Percentiles rank a stretch among this genome's conserved stretches.
These are phyloP conservation scores for Solanum paucissectum DNA, from an alignment of 257 asterid species.

Conservation along the genomic window DNA sequence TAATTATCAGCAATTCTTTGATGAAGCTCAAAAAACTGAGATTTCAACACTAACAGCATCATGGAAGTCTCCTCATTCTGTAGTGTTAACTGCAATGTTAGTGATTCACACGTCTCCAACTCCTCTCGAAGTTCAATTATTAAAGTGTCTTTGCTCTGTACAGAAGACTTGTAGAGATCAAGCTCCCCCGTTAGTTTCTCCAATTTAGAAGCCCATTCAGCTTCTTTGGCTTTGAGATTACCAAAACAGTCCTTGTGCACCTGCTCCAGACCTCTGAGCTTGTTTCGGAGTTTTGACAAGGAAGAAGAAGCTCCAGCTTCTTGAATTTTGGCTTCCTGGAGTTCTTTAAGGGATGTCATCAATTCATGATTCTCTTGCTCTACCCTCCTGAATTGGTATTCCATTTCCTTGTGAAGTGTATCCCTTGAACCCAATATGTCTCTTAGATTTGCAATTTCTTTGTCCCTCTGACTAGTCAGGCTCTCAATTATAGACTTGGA, in stretches of 20 bases:
- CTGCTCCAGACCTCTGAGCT: conserved; percentile 53
- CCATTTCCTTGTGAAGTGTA: conserved; percentile 67
- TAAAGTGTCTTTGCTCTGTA: conserved; percentile 30
- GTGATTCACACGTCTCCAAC: conserved; percentile 48
- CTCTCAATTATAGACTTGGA: conserved; percentile 45
- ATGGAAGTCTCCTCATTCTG: conserved; percentile 53
- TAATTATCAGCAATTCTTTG: conserved; percentile 24
- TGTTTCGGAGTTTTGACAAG: conserved; percentile 54
- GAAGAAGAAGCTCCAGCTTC: conserved; percentile 56
- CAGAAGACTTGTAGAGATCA: conserved; percentile 25
- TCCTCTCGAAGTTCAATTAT: conserved; percentile 46
- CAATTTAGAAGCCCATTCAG: conserved; percentile 48
- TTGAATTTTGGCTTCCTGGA: conserved; percentile 69
- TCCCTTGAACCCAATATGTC: conserved; percentile 55
- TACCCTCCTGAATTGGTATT: conserved; percentile 56
- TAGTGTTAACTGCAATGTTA: conserved; percentile 40
- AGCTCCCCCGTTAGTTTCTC: conserved; percentile 45
- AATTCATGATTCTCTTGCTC: conserved; percentile 74
- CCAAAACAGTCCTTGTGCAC: conserved; percentile 44
- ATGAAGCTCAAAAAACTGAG: conserved; percentile 45
- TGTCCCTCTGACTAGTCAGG: conserved; percentile 49
- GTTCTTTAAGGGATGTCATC: conserved; percentile 42
- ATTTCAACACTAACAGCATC: conserved; percentile 49
- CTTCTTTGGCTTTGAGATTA: conserved; percentile 55
- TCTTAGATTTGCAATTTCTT: conserved; percentile 57